These are phyloP conservation scores for Backusella morwellensis DNA, from an alignment of 192 early-diverging fungal species.

Conservation along the genomic window DNA sequence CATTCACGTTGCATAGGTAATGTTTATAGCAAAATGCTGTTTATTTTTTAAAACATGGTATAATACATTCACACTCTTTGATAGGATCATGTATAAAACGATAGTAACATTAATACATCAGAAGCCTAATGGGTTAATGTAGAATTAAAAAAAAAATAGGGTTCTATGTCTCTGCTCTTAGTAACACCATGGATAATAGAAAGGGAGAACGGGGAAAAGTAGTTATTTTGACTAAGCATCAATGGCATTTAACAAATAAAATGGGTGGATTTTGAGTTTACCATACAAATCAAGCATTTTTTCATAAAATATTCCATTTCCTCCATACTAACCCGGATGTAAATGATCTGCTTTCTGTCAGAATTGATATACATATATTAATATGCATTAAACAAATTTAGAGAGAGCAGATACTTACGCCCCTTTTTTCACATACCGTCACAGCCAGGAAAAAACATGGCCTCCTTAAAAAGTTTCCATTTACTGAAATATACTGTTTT, in stretches of 20 bases:
- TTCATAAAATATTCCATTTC: background rate
- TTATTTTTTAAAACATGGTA: no score
- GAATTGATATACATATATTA: background rate
- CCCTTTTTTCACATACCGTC: background rate
- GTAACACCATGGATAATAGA: background rate
- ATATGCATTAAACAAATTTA: background rate
- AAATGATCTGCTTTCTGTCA: background rate
- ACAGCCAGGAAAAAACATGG: background rate
- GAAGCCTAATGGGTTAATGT: background rate
- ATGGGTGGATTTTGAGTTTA: background rate
- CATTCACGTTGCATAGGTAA: no score
- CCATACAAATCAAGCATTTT: background rate
- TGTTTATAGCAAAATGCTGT: no score
- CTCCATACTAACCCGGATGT: background rate
- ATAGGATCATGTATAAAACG: no score
- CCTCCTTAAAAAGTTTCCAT: background rate
- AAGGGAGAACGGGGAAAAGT: background rate
- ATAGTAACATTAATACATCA: background rate
- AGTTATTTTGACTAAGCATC: no score
- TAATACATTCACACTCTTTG: no score
- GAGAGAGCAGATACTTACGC: background rate
- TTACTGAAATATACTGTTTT: no score
- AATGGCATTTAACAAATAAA: no score
- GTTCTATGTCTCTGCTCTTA: background rate
- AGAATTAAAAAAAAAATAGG: background rate